Evolutionary conservation across 805 yeast genomes (phyloP).

Genomic region (Metschnikowia santaceciliae): DNA sequence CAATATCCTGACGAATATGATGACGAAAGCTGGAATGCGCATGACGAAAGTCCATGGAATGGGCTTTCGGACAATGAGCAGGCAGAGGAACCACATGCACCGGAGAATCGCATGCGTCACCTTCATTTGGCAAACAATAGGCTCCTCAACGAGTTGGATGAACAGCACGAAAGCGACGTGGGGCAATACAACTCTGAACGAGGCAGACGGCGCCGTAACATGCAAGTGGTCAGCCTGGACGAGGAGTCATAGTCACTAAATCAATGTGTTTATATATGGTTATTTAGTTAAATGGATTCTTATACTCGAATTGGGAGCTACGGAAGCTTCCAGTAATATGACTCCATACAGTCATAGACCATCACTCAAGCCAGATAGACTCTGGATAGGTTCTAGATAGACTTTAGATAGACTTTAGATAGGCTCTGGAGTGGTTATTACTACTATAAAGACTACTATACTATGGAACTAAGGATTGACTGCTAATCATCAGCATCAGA

Average conservation of each 20-base stretch:
- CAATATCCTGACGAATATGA: background rate
- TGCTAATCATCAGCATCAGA: too few species aligned
- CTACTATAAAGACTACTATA: too few species aligned
- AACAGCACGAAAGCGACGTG: slow-evolving; percentile 11
- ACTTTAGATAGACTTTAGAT: too few species aligned
- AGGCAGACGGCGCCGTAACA: background rate
- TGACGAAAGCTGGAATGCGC: background rate
- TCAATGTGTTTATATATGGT: too few species aligned
- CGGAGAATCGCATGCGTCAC: background rate
- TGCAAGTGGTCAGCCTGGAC: slow-evolving; percentile 12
- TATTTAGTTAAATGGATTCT: too few species aligned
- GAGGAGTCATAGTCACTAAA: slow-evolving; percentile 4
- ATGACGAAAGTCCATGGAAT: slow-evolving; percentile 5
- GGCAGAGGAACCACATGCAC: background rate
- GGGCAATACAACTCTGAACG: slow-evolving; percentile 3
- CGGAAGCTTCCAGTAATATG: too few species aligned
- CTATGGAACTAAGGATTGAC: too few species aligned
- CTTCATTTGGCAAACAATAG: background rate
- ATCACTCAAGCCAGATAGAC: too few species aligned
- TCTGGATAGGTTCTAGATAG: too few species aligned
- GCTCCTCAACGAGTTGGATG: background rate
- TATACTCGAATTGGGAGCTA: too few species aligned
- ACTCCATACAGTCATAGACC: too few species aligned
- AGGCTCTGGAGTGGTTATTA: too few species aligned
- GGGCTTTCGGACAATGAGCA: slow-evolving; percentile 8